phyloP scores from a whole-genome alignment of 306 rosid species.

The Cucurbita maxima region DNA sequence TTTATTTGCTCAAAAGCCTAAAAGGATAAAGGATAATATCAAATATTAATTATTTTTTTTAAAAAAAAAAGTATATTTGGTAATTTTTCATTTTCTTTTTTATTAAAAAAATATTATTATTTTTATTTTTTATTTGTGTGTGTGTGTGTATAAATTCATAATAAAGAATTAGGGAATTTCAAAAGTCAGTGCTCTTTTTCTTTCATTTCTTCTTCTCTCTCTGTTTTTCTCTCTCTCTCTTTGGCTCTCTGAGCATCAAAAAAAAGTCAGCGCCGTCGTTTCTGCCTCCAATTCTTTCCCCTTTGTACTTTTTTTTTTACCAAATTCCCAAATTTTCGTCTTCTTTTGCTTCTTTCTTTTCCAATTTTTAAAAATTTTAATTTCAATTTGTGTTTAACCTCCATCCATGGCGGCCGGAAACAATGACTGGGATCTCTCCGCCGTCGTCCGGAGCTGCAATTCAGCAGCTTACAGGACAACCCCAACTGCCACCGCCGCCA shows the following conservation, averaged over 20 bases:
- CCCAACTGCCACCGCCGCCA: neutral
- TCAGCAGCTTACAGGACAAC: slow-evolving; percentile 1
- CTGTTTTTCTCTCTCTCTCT: neutral
- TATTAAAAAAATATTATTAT: too few relatives aligned
- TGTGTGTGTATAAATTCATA: slow-evolving; percentile 1
- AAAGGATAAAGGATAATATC: neutral
- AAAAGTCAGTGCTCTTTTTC: slow-evolving; percentile 7
- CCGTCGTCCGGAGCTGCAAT: slow-evolving; percentile 55
- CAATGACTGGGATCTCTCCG: slow-evolving; percentile 67
- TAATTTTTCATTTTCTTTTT: too few relatives aligned
- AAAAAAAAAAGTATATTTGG: too few relatives aligned
- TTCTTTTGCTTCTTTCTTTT: neutral
- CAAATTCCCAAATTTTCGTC: neutral
- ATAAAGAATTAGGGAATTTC: neutral
- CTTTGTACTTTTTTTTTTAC: neutral
- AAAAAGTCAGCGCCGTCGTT: slow-evolving; percentile 63
- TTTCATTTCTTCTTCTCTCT: neutral
- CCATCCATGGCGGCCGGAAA: slow-evolving; percentile 1
- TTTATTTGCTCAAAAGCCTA: neutral
- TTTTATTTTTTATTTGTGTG: neutral
- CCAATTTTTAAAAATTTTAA: neutral
- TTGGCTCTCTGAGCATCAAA: neutral
- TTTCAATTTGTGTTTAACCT: neutral
- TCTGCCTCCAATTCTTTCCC: slow-evolving; percentile 4
- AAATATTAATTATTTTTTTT: neutral